phyloP scores from a whole-genome alignment of 2,329 filamentous ascomycete species.

The Xylariaceae sp. region DNA sequence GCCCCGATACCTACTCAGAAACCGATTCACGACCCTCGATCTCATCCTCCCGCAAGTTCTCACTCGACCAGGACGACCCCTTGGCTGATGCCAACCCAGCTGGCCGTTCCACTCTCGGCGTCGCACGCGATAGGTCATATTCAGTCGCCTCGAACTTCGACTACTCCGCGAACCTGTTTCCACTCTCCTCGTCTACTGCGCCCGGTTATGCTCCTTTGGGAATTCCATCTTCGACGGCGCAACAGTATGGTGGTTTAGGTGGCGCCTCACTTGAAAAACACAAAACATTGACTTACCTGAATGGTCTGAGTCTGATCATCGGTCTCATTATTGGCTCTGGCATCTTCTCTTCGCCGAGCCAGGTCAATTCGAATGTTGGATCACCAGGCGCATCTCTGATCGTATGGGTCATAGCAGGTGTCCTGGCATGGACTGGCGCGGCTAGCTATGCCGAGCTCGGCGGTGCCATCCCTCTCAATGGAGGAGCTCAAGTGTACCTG shows the following conservation, averaged over 20 bases:
- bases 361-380: slow-evolving; percentile 86
- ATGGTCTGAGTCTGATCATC: slow-evolving; percentile 84
- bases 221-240: slow-evolving; percentile 56
- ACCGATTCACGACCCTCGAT: slow-evolving; percentile 78
- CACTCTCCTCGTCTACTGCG: slow-evolving; percentile 73
- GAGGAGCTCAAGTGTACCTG: slow-evolving; percentile 87
- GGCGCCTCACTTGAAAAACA: slow-evolving; percentile 85
- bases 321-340: slow-evolving; percentile 94
- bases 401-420: slow-evolving; percentile 87
- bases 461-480: slow-evolving; percentile 91
- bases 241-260: slow-evolving; percentile 50
- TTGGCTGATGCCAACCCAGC: slow-evolving; percentile 58
- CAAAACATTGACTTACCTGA: slow-evolving; percentile 92
- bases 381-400: slow-evolving; percentile 85
- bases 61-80: slow-evolving; percentile 81
- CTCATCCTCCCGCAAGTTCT: slow-evolving; percentile 86
- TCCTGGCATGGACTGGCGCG: slow-evolving; percentile 92
- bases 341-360: slow-evolving; percentile 90
- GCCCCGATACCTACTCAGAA: slow-evolving; percentile 54
- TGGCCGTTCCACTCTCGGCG: slow-evolving; percentile 37
- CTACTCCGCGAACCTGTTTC: slow-evolving; percentile 89
- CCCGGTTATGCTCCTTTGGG: slow-evolving; percentile 79
- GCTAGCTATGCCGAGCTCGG: slow-evolving; percentile 94
- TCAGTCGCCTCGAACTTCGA: slow-evolving; percentile 93
- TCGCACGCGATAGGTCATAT: slow-evolving; percentile 61